Evolutionary conservation across 345 rosid genomes (phyloP).

Genomic region (Brassica incana): DNA sequence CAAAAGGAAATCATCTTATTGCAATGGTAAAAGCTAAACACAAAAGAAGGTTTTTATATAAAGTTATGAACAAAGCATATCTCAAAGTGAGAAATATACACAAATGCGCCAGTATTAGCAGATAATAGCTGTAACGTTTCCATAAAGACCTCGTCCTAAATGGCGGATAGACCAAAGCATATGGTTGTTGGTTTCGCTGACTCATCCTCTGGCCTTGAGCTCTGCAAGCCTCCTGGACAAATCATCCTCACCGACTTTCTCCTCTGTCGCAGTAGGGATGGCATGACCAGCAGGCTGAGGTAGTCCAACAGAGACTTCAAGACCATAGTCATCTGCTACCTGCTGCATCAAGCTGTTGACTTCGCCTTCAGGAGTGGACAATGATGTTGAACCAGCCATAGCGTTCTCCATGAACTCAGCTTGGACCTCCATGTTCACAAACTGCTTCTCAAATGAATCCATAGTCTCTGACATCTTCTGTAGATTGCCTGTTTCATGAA

Average conservation of each 20-base stretch:
- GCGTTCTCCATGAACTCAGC: constrained; percentile 98
- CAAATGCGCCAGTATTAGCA: constrained; percentile 14
- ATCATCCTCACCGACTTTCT: constrained; percentile 94
- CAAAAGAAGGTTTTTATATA: constrained; percentile 18
- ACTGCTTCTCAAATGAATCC: constrained; percentile 98
- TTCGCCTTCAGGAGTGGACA: constrained; percentile 98
- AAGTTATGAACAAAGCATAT: constrained; percentile 30
- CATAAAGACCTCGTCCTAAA: constrained; percentile 19
- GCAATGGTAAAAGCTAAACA: constrained; percentile 3
- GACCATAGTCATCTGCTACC: constrained; percentile 94
- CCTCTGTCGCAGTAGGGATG: constrained; percentile 64
- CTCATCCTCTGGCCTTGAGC: constrained; percentile 83
- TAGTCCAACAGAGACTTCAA: constrained; percentile 95
- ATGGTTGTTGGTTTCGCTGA: not conserved
- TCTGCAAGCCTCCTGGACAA: constrained; percentile 94
- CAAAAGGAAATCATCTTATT: not conserved
- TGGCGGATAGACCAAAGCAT: constrained; percentile 20
- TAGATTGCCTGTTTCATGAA: constrained; percentile 64
- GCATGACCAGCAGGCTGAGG: constrained; percentile 98
- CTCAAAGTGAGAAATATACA: constrained; percentile 32
- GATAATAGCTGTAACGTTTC: constrained; percentile 19
- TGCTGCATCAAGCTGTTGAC: constrained; percentile 99
- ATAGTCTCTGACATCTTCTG: constrained; percentile 99
- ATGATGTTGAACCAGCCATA: constrained; percentile 97
- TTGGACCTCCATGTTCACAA: constrained; percentile 99